A percentile compares a stretch with the other conserved stretches of the same genome.
These are phyloP conservation scores for Hirschfeldia incana DNA, from an alignment of 345 rosid genomes.

Conservation along the genomic window DNA sequence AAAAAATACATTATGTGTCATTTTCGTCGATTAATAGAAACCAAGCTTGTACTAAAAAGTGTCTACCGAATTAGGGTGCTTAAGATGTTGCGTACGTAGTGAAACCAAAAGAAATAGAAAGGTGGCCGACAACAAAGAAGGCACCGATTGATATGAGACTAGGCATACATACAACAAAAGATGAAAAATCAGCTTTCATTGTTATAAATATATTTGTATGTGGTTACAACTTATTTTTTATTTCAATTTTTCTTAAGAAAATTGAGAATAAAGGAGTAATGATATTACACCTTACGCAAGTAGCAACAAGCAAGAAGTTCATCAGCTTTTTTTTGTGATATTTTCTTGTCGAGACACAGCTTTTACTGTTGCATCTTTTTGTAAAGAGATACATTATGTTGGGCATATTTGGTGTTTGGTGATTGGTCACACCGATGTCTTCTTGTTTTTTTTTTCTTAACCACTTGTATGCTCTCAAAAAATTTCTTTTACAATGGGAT, in stretches of 20 bases:
- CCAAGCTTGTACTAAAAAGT: background rate
- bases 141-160: constrained; percentile 38
- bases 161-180: constrained; percentile 34
- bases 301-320: constrained; percentile 1
- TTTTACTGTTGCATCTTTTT: constrained; percentile 2
- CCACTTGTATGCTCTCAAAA: background rate
- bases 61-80: background rate
- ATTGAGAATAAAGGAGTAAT: constrained; percentile 22
- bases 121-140: constrained; percentile 41
- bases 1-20: background rate
- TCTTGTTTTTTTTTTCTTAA: constrained; percentile 12
- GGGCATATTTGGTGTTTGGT: constrained; percentile 7
- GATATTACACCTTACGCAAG: background rate
- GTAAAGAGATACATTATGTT: background rate
- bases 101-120: constrained; percentile 11
- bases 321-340: background rate
- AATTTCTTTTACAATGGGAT: background rate
- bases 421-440: constrained; percentile 29
- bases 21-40: background rate
- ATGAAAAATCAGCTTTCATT: constrained; percentile 25
- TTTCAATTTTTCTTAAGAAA: background rate
- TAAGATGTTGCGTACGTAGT: constrained; percentile 3
- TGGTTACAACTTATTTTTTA: constrained; percentile 29
- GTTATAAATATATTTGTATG: constrained; percentile 26
- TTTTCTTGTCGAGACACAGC: constrained; percentile 16